These are phyloP conservation scores for Melocanna baccifera DNA, from an alignment of 176 grass and related monocot genomes.

Conservation along the genomic window DNA sequence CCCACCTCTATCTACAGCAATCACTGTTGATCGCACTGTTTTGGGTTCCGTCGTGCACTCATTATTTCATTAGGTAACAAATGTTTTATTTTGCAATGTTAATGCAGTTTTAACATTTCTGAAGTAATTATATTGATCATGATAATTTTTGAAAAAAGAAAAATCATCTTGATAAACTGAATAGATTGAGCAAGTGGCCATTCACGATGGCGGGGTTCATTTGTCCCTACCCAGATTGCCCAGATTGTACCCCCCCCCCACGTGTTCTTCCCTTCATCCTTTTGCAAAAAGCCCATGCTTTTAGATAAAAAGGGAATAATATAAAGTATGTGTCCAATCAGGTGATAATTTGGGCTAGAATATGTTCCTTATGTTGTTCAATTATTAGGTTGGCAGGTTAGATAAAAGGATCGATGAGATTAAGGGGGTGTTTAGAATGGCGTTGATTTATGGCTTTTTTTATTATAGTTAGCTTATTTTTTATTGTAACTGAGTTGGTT, in stretches of 20 bases:
- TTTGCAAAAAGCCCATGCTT: neutral
- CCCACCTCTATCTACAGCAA: no score
- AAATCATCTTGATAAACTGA: neutral
- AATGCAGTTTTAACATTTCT: neutral
- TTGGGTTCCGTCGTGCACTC: neutral
- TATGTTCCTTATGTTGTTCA: neutral
- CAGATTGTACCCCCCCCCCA: neutral
- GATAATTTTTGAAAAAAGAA: neutral
- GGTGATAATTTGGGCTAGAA: slow-evolving; percentile 4
- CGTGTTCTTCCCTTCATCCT: neutral
- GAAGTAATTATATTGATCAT: neutral
- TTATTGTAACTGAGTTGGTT: no score
- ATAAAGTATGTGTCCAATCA: neutral
- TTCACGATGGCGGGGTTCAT: neutral
- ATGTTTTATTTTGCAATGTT: no score
- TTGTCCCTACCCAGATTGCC: neutral
- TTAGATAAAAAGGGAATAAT: slow-evolving; percentile 20
- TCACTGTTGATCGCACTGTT: neutral
- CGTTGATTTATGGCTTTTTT: no score
- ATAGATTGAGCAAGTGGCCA: neutral
- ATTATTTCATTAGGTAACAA: neutral
- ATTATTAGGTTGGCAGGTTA: neutral
- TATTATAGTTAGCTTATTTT: no score
- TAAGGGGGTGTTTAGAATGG: no score
- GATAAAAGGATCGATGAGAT: neutral